Conservation (phyloP, 1,284 basidiomycete genomes). For the Anthracocystis setariae region DNA sequence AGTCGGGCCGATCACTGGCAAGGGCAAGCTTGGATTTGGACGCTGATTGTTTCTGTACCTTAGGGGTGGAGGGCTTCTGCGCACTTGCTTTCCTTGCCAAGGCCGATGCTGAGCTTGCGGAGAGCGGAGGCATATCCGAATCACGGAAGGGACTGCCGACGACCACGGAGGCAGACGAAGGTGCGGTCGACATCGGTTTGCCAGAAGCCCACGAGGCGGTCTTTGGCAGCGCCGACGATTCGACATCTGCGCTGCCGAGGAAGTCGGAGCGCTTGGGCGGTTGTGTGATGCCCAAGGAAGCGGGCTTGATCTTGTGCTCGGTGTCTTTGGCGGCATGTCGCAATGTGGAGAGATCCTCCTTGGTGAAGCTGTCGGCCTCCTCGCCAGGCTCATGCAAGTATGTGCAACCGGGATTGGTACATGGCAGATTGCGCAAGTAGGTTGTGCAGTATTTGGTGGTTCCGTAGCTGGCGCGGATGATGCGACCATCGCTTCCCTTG, state of each 20-base stretch:
- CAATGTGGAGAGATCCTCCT: slow-evolving; percentile 65
- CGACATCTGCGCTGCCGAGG: slow-evolving; percentile 29
- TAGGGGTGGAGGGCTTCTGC: slow-evolving; percentile 43
- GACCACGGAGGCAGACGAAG: slow-evolving; percentile 31
- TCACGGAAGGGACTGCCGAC: slow-evolving; percentile 55
- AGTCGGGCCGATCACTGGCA: slow-evolving; percentile 35
- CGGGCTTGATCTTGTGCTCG: slow-evolving; percentile 64
- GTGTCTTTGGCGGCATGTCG: slow-evolving; percentile 66
- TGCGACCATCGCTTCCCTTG: slow-evolving; percentile 68
- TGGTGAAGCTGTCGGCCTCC: slow-evolving; percentile 85
- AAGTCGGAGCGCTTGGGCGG: slow-evolving; percentile 44
- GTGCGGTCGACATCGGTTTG: slow-evolving; percentile 38
- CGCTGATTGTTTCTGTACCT: slow-evolving; percentile 32
- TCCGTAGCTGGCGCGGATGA: slow-evolving; percentile 88
- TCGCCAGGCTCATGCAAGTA: slow-evolving; percentile 98
- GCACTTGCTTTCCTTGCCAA: slow-evolving; percentile 46
- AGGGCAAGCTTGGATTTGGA: slow-evolving; percentile 34
- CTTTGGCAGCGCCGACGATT: slow-evolving; percentile 63
- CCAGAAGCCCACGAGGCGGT: slow-evolving; percentile 66
- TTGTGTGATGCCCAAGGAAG: slow-evolving; percentile 49
- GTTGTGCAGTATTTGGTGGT: slow-evolving; percentile 98
- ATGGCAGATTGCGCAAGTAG: slow-evolving; percentile 86
- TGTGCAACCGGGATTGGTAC: slow-evolving; percentile 89
- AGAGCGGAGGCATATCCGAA: slow-evolving; percentile 58
- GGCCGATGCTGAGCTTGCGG: slow-evolving; percentile 44